These are phyloP conservation scores for Boletellus deceptivus DNA, from an alignment of 1,284 basidiomycete species.

Conservation along the genomic window DNA sequence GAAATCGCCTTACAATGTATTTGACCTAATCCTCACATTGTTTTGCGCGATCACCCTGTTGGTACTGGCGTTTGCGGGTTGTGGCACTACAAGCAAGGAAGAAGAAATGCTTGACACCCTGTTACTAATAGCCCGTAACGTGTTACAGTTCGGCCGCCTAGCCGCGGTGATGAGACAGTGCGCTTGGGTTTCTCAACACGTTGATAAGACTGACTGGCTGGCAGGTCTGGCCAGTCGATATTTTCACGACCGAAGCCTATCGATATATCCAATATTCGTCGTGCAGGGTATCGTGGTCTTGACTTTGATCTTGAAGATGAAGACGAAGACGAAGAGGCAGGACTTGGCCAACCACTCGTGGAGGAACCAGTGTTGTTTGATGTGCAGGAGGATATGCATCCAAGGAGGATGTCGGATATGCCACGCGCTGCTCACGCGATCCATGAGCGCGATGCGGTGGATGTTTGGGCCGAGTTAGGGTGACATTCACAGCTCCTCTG, in stretches of 20 bases:
- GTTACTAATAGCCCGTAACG: constrained; percentile 84
- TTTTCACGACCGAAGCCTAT: constrained; percentile 91
- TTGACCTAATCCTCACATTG: constrained; percentile 81
- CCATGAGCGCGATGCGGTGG: constrained; percentile 59
- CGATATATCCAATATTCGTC: constrained; percentile 74
- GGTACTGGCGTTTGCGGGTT: constrained; percentile 80
- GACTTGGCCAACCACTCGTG: constrained; percentile 55
- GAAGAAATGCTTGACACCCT: constrained; percentile 92
- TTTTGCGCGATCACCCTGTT: constrained; percentile 88
- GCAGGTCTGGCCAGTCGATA: constrained; percentile 90
- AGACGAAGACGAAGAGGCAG: constrained; percentile 49
- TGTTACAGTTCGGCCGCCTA: constrained; percentile 86
- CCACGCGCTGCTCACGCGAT: constrained; percentile 52
- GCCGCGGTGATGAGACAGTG: constrained; percentile 90
- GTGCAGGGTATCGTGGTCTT: constrained; percentile 60
- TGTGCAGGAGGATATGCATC: constrained; percentile 40
- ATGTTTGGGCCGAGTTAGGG: constrained; percentile 72
- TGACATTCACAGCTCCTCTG: constrained; percentile 26
- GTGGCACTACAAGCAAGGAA: constrained; percentile 74
- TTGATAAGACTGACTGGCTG: constrained; percentile 11
- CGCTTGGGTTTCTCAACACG: constrained; percentile 31
- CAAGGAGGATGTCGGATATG: constrained; percentile 45
- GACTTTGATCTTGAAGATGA: constrained; percentile 71
- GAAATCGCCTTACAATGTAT: constrained; percentile 86
- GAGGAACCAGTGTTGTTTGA: constrained; percentile 58